Conservation (phyloP, 1,284 basidiomycete species). For the Ceratobasidium sp. region DNA sequence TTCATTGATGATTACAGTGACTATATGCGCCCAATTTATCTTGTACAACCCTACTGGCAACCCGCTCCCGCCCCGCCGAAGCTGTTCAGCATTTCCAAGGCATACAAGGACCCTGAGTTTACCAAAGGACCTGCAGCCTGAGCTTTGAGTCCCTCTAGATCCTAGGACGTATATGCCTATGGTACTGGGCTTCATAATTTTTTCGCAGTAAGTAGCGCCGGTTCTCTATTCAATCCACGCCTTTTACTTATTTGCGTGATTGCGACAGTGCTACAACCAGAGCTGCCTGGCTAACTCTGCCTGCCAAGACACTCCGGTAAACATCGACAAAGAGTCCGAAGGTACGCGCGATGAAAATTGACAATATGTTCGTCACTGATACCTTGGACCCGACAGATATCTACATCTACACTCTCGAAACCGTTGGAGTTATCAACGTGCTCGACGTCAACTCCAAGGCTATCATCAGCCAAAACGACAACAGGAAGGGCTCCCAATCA, state of each 20-base stretch:
- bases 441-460: slow-evolving; percentile 65
- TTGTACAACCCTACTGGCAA: slow-evolving; percentile 48
- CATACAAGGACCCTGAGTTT: slow-evolving; percentile 67
- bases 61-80: slow-evolving; percentile 44
- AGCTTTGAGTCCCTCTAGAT: slow-evolving; percentile 66
- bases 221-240: no score
- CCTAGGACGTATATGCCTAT: slow-evolving; percentile 70
- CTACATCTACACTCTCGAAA: slow-evolving; percentile 69
- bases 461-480: slow-evolving; percentile 62
- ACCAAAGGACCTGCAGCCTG: slow-evolving; percentile 62
- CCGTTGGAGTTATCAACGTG: slow-evolving; percentile 68
- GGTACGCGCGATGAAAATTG: slow-evolving; percentile 53
- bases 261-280: slow-evolving; percentile 52
- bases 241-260: not conserved
- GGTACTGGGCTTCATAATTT: slow-evolving; percentile 77
- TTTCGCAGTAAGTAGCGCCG: slow-evolving; percentile 68
- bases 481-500: slow-evolving; percentile 62
- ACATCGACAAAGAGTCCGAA: slow-evolving; percentile 66
- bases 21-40: not conserved
- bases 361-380: slow-evolving; percentile 60
- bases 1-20: not conserved
- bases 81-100: slow-evolving; percentile 52
- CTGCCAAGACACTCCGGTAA: slow-evolving; percentile 71
- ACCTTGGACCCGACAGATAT: slow-evolving; percentile 62
- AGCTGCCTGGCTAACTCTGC: slow-evolving; percentile 60